Evolutionary conservation across 2,329 filamentous ascomycete genomes (phyloP), one percentile per base, ranked within the genome.

Genomic region (Microdochium bolleyi): DNA sequence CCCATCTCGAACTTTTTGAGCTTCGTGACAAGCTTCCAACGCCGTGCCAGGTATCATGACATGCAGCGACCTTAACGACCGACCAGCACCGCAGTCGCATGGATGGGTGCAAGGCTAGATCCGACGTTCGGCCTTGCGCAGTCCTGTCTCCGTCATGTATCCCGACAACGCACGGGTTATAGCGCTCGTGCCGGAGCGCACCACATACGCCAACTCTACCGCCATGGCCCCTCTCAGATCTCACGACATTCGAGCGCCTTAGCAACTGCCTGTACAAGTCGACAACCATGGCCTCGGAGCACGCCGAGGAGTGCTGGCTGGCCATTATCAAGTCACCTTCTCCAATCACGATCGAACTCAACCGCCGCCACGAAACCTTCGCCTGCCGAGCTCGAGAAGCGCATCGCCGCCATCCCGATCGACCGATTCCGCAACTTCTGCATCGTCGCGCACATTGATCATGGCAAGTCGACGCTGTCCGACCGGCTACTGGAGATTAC

Each of bases 401-500:
- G 83, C 58, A 91, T 92, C 55, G 76, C 83, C 16, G 83, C 81
- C 5, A 92, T 92, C 52, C 88, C 88, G 2, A 86, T 92, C 62
- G 83, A 87, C 53, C 82, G 88, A 21, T 92, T 84, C 60, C 87
- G 94, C 57, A 99, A 99, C 70, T 99, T 99, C 69, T 99, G 94
- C 71, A 97, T 99, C 64, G 92, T 99, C 51, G 94, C 94, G 10
- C 94, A 99, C 69, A 95, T 99, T 66, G 94, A 99, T 69, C 94
- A 99, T 83, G 94, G 94, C 63, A 99, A 99, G 72, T 95, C 89
- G 66, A 99, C 94, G 3, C 83, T 99, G 51, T 92, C 87, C 60
- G 94, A 99, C 65, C 87, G 94, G 2, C 75, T 99, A 52, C 80
- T 99, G 56, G 94, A 99, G 76, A 77, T 95, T 58, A 99, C 94